Evolutionary conservation across 192 early-diverging fungal species (phyloP).

Genomic region (Umbelopsis sp.): DNA sequence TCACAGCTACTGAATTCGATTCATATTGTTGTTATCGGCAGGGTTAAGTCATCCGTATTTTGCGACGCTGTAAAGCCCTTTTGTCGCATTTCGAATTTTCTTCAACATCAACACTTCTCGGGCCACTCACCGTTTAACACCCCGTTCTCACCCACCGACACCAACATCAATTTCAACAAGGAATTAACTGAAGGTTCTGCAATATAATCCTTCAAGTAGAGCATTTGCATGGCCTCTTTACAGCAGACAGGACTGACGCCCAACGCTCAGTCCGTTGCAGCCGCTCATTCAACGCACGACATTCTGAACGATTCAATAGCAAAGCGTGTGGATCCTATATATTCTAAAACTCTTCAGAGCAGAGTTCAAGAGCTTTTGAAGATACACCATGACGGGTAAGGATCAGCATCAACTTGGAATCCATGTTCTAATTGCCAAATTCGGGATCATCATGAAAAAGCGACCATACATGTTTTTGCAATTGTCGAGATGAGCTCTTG

Average conservation of each 20-base stretch:
- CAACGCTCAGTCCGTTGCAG: constrained; percentile 18
- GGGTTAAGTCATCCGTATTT: too few species aligned
- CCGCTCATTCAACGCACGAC: constrained; percentile 13
- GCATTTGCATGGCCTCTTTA: constrained; percentile 22
- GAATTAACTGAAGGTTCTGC: background rate
- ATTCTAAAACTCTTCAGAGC: constrained; percentile 35
- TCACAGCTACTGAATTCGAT: constrained; percentile 1
- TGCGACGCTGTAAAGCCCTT: too few species aligned
- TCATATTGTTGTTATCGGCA: background rate
- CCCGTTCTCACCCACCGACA: too few species aligned
- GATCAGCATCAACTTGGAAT: background rate
- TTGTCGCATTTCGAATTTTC: too few species aligned
- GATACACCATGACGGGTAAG: constrained; percentile 39
- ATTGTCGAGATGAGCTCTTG: background rate
- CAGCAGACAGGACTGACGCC: constrained; percentile 16
- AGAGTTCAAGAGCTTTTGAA: constrained; percentile 37
- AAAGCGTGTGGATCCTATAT: constrained; percentile 45
- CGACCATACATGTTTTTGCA: background rate
- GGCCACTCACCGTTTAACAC: too few species aligned
- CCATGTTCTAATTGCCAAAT: background rate
- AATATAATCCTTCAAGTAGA: constrained; percentile 9
- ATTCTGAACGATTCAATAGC: constrained; percentile 25
- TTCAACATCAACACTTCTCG: too few species aligned
- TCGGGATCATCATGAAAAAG: background rate
- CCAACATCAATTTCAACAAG: too few species aligned